Percentiles rank a stretch among this genome's conserved stretches.
Conservation (phyloP, 306 rosid genomes). For the Crotalaria pallida region DNA sequence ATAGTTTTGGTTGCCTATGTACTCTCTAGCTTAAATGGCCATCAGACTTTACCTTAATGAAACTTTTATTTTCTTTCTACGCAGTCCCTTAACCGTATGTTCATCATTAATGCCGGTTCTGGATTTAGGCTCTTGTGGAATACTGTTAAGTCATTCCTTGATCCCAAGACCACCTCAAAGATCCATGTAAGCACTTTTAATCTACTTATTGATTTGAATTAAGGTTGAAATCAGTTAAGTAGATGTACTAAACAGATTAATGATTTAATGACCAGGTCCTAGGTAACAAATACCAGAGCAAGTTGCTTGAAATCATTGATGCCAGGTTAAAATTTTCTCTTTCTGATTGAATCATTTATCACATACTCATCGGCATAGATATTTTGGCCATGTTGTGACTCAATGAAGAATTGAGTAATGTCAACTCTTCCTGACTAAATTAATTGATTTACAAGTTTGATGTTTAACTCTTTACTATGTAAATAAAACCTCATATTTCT, state of each 20-base stretch:
- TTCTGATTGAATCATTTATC: background rate
- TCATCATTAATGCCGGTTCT: conserved; percentile 98
- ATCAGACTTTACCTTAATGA: conserved; percentile 9
- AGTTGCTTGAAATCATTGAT: conserved; percentile 94
- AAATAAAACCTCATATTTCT: background rate
- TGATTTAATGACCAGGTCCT: conserved; percentile 55
- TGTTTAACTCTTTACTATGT: background rate
- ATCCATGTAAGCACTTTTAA: conserved; percentile 57
- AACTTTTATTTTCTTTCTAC: conserved; percentile 1
- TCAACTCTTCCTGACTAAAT: background rate
- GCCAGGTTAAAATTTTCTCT: conserved; percentile 48
- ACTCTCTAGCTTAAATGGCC: background rate
- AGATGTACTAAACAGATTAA: conserved; percentile 18
- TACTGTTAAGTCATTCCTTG: conserved; percentile 88
- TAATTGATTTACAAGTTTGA: background rate
- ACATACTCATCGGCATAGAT: background rate
- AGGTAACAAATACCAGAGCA: conserved; percentile 92
- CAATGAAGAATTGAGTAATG: background rate
- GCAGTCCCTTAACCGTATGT: conserved; percentile 87
- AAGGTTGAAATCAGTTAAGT: background rate
- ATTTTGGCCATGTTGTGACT: background rate
- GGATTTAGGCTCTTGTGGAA: conserved; percentile 97
- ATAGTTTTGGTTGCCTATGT: background rate
- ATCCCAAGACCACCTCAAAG: conserved; percentile 90
- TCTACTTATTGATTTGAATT: background rate